Conservation (phyloP, 352 stramenopile species). For the Blastocystis sp. region DNA sequence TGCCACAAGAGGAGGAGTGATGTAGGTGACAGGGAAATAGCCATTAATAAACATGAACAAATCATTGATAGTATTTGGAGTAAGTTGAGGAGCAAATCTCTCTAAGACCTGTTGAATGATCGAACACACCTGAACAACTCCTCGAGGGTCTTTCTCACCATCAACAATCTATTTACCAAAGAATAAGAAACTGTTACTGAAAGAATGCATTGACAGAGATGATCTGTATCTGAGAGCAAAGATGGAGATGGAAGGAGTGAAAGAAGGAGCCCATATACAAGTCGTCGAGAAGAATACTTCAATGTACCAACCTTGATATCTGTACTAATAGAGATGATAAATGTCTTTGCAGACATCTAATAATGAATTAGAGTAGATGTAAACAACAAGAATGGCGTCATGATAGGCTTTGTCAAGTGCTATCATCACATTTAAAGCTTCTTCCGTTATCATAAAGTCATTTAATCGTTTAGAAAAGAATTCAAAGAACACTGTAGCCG, state of each 20-base stretch:
- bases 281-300: slow-evolving; percentile 15
- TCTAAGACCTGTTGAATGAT: not conserved
- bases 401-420: not conserved
- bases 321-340: not conserved
- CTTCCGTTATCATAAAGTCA: slow-evolving; percentile 17
- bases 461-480: slow-evolving; percentile 46
- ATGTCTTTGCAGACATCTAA: not conserved
- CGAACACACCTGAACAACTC: slow-evolving; percentile 35
- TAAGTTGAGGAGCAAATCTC: not conserved
- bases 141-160: slow-evolving; percentile 48
- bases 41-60: slow-evolving; percentile 1
- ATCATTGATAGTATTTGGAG: slow-evolving; percentile 23
- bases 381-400: not conserved
- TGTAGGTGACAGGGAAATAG: slow-evolving; percentile 60
- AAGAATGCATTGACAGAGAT: not conserved
- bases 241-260: not conserved
- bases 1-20: slow-evolving; percentile 39
- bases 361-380: not conserved
- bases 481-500: slow-evolving; percentile 29
- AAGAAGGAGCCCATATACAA: not conserved
- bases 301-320: slow-evolving; percentile 40
- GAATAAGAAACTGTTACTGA: not conserved
- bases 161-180: slow-evolving; percentile 2
- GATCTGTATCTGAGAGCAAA: not conserved
- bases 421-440: slow-evolving; percentile 4